Evolutionary conservation across 306 rosid genomes (phyloP).

Genomic region (Ochetophila trinervis): DNA sequence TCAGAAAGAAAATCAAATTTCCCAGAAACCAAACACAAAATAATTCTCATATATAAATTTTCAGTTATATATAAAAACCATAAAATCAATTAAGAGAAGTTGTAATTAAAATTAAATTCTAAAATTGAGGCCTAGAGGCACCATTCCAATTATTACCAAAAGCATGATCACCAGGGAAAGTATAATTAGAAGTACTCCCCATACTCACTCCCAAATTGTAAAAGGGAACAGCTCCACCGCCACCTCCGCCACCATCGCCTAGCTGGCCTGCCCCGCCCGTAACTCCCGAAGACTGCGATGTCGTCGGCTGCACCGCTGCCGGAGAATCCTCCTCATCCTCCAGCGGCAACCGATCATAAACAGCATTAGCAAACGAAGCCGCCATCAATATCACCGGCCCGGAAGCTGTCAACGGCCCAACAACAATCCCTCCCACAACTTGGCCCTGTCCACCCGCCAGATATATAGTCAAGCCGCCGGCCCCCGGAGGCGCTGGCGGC

Average conservation of each 20-base stretch:
- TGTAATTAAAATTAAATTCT: not conserved
- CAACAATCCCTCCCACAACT: slow-evolving; percentile 39
- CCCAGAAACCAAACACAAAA: not conserved
- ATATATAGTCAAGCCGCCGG: slow-evolving; percentile 32
- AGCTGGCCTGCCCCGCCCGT: slow-evolving; percentile 11
- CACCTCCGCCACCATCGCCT: slow-evolving; percentile 13
- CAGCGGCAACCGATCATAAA: slow-evolving; percentile 37
- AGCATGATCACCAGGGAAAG: slow-evolving; percentile 14
- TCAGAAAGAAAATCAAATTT: not conserved
- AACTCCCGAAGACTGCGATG: slow-evolving; percentile 22
- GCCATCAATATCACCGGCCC: slow-evolving; percentile 41
- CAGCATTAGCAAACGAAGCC: slow-evolving; percentile 39
- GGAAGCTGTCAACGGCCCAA: slow-evolving; percentile 33
- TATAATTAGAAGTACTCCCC: not conserved
- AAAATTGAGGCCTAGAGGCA: slow-evolving; percentile 29
- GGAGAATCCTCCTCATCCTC: slow-evolving; percentile 24
- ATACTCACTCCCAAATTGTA: slow-evolving; percentile 25
- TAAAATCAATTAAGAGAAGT: not conserved
- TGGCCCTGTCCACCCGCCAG: slow-evolving; percentile 39
- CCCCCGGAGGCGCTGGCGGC: slow-evolving; percentile 34
- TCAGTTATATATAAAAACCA: not conserved
- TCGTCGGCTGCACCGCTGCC: slow-evolving; percentile 5
- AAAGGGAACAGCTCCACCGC: slow-evolving; percentile 24
- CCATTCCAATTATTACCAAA: slow-evolving; percentile 26
- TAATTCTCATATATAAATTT: not conserved